Percentiles rank a stretch among this genome's conserved stretches.
These are phyloP conservation scores for Geotrichum bryndzae DNA, from an alignment of 1,139 yeast genomes.

Conservation along the genomic window DNA sequence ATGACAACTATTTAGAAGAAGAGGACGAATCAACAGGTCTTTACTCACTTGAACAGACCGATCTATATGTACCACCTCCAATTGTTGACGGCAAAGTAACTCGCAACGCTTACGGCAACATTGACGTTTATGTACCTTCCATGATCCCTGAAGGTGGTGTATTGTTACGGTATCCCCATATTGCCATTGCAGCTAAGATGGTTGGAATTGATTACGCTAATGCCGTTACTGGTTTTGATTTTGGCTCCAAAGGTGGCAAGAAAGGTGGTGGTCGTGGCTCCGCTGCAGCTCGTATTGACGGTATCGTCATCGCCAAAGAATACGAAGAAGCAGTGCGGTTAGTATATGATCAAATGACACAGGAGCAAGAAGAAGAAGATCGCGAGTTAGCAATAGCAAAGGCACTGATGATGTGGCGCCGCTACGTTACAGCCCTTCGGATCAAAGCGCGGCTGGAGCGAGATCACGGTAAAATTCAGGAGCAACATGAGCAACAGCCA, in stretches of 20 bases:
- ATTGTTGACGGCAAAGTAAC: conserved; percentile 59
- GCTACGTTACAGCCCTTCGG: conserved; percentile 61
- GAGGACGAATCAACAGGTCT: conserved; percentile 48
- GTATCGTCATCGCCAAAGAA: conserved; percentile 65
- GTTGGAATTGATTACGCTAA: conserved; percentile 74
- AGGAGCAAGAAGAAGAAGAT: conserved; percentile 48
- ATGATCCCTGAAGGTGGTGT: conserved; percentile 83
- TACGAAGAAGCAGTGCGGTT: conserved; percentile 59
- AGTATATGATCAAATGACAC: conserved; percentile 51
- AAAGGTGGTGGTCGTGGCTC: conserved; percentile 18
- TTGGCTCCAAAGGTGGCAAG: conserved; percentile 31
- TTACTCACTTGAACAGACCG: conserved; percentile 76
- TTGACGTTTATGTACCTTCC: conserved; percentile 66
- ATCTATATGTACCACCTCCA: conserved; percentile 59
- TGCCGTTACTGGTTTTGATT: conserved; percentile 85
- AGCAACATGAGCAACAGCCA: not conserved
- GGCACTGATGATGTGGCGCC: conserved; percentile 68
- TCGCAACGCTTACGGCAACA: conserved; percentile 73
- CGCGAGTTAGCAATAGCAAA: conserved; percentile 43
- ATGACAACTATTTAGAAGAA: conserved; percentile 45
- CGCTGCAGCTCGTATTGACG: conserved; percentile 66
- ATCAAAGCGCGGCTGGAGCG: conserved; percentile 62
- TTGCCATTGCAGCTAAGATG: conserved; percentile 64
- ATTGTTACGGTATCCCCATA: conserved; percentile 50
- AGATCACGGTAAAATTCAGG: conserved; percentile 55